phyloP scores from a whole-genome alignment of 2,329 filamentous ascomycete species.

The Aureobasidium subglaciale region DNA sequence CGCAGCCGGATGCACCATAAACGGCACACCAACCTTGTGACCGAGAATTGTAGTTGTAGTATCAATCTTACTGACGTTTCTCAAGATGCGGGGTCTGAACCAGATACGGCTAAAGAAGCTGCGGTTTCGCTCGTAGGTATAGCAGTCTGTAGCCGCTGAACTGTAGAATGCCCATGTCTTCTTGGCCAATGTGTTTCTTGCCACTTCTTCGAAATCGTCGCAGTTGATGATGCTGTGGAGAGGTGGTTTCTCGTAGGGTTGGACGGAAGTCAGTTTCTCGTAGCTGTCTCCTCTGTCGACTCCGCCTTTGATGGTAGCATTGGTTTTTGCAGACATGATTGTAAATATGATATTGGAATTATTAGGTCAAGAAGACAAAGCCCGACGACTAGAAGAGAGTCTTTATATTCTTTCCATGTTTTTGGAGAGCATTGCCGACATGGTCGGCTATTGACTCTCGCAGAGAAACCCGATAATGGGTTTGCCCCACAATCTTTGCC shows the following conservation, averaged over 20 bases:
- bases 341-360: neutral
- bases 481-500: neutral
- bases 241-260: conserved; percentile 35
- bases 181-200: conserved; percentile 27
- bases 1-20: conserved; percentile 32
- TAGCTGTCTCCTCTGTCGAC: conserved; percentile 3
- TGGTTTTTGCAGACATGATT: conserved; percentile 9
- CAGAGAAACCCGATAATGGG: neutral
- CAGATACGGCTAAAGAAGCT: conserved; percentile 39
- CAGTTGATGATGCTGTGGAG: conserved; percentile 40
- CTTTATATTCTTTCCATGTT: neutral
- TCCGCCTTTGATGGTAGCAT: neutral
- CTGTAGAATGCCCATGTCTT: conserved; percentile 39
- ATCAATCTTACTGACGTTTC: conserved; percentile 30
- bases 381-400: neutral
- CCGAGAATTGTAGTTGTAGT: conserved; percentile 30
- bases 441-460: conserved; percentile 1
- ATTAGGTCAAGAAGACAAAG: neutral
- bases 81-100: conserved; percentile 41
- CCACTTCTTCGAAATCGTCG: conserved; percentile 37
- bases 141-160: conserved; percentile 44
- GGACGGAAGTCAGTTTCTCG: conserved; percentile 24
- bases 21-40: conserved; percentile 27
- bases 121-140: conserved; percentile 39
- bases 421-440: neutral